Percentiles rank a stretch among this genome's conserved stretches.
Conservation (phyloP, 2,329 filamentous ascomycete species). For the Ilyonectria mors-panacis region DNA sequence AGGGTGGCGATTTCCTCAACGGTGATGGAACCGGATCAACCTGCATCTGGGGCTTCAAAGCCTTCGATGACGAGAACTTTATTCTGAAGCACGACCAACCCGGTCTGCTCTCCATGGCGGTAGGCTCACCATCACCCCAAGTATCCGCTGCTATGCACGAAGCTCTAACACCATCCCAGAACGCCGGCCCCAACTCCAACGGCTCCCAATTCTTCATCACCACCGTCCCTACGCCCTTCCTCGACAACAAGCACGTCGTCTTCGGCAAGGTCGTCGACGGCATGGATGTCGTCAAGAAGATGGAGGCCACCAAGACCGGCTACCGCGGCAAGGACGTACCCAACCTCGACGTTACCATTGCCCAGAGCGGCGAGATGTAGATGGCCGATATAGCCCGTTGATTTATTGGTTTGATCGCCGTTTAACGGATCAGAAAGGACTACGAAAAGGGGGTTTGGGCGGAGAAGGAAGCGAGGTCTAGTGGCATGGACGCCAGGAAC, state of each 20-base stretch:
- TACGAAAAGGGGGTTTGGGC: not conserved
- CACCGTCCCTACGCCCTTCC: slow-evolving; percentile 85
- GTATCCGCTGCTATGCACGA: slow-evolving; percentile 5
- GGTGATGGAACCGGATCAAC: slow-evolving; percentile 92
- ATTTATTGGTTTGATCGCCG: too few species aligned
- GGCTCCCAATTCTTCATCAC: slow-evolving; percentile 99
- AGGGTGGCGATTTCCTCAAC: slow-evolving; percentile 96
- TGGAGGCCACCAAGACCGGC: slow-evolving; percentile 90
- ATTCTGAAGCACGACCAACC: slow-evolving; percentile 81
- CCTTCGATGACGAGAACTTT: slow-evolving; percentile 95
- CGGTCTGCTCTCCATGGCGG: slow-evolving; percentile 93
- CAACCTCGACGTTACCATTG: slow-evolving; percentile 85
- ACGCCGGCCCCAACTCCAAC: slow-evolving; percentile 92
- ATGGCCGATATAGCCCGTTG: not conserved
- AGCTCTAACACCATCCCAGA: slow-evolving; percentile 64
- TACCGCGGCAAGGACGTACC: slow-evolving; percentile 83
- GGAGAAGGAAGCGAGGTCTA: not conserved
- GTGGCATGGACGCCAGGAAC: slow-evolving; percentile 10
- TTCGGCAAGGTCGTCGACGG: slow-evolving; percentile 93
- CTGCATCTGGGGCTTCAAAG: slow-evolving; percentile 87
- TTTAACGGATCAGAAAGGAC: not conserved
- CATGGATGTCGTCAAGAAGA: slow-evolving; percentile 91
- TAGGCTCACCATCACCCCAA: slow-evolving; percentile 62
- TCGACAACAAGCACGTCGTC: slow-evolving; percentile 95
- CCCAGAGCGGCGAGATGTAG: slow-evolving; percentile 95